These are phyloP conservation scores for Filosporella fistucella DNA, from an alignment of 495 filamentous ascomycete genomes.

Conservation along the genomic window DNA sequence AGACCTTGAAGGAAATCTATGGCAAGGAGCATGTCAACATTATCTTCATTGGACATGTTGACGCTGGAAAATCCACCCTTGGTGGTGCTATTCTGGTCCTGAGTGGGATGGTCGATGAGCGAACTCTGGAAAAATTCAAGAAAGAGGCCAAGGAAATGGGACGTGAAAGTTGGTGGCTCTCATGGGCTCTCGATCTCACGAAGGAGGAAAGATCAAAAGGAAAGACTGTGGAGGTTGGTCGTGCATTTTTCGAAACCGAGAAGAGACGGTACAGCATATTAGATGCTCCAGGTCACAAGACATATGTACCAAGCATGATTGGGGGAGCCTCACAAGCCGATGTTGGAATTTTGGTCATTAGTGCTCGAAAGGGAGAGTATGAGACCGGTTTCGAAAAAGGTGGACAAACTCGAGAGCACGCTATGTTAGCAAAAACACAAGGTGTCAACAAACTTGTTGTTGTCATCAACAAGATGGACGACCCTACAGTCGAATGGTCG, in stretches of 20 bases:
- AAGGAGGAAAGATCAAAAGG: conserved; percentile 96
- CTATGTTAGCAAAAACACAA: conserved; percentile 95
- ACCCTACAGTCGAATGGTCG: conserved; percentile 91
- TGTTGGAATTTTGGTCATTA: conserved; percentile 93
- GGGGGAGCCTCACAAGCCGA: conserved; percentile 95
- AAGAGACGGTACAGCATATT: conserved; percentile 87
- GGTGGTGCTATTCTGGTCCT: conserved; percentile 87
- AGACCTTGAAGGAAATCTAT: conserved; percentile 89
- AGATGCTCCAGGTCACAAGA: conserved; percentile 96
- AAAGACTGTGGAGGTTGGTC: conserved; percentile 96
- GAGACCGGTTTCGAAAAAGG: conserved; percentile 99
- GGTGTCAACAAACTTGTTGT: conserved; percentile 93
- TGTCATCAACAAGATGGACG: conserved; percentile 97
- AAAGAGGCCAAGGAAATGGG: conserved; percentile 92
- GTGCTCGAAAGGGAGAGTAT: conserved; percentile 96
- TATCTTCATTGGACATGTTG: conserved; percentile 97
- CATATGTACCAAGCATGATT: conserved; percentile 94
- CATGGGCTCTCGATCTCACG: conserved; percentile 94
- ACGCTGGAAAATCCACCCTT: conserved; percentile 94
- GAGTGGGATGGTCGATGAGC: conserved; percentile 98
- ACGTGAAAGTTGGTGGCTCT: conserved; percentile 97
- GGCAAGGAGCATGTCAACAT: conserved; percentile 98
- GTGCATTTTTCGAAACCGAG: conserved; percentile 93
- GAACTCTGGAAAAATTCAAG: conserved; percentile 98
- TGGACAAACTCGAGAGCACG: conserved; percentile 95